These are phyloP conservation scores for Pelargonium fulgidum DNA, from an alignment of 441 rosid species.

Conservation along the genomic window DNA sequence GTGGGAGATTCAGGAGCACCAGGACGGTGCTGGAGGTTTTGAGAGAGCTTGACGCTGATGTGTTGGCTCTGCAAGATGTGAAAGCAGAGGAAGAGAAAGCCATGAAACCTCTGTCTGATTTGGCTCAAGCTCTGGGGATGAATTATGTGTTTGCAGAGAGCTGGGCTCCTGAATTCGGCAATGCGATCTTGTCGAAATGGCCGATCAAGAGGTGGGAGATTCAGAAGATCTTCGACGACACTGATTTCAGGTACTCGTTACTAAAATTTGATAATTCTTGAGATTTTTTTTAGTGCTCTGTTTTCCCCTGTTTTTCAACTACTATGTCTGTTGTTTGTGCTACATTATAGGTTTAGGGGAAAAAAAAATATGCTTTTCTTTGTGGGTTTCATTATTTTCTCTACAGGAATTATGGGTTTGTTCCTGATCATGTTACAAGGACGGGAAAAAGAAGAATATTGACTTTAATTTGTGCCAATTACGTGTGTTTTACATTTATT, in stretches of 20 bases:
- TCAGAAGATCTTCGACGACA: constrained; percentile 66
- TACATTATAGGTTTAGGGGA: not conserved
- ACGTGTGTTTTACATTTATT: too few species aligned
- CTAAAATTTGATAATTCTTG: not conserved
- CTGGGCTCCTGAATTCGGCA: constrained; percentile 81
- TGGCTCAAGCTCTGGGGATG: constrained; percentile 75
- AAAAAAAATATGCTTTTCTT: not conserved
- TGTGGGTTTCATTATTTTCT: not conserved
- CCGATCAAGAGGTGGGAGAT: constrained; percentile 70
- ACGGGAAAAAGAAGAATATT: too few species aligned
- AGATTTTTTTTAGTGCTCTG: not conserved
- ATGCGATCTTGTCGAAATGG: constrained; percentile 70
- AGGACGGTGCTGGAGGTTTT: constrained; percentile 75
- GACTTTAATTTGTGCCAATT: too few species aligned
- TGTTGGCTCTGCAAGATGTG: constrained; percentile 80
- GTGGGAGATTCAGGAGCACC: constrained; percentile 39
- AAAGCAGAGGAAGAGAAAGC: constrained; percentile 80
- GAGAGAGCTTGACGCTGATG: constrained; percentile 67
- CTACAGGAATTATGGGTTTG: not conserved
- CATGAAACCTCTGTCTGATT: constrained; percentile 80
- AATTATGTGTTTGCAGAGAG: constrained; percentile 78
- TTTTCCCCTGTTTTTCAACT: not conserved
- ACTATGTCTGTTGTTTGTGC: not conserved
- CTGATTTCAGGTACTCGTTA: constrained; percentile 67
- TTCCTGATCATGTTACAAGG: not conserved